A percentile compares a stretch with the other conserved stretches of the same genome.
phyloP scores from a whole-genome alignment of 2,329 filamentous ascomycete genomes.

The Colletotrichum sp. region DNA sequence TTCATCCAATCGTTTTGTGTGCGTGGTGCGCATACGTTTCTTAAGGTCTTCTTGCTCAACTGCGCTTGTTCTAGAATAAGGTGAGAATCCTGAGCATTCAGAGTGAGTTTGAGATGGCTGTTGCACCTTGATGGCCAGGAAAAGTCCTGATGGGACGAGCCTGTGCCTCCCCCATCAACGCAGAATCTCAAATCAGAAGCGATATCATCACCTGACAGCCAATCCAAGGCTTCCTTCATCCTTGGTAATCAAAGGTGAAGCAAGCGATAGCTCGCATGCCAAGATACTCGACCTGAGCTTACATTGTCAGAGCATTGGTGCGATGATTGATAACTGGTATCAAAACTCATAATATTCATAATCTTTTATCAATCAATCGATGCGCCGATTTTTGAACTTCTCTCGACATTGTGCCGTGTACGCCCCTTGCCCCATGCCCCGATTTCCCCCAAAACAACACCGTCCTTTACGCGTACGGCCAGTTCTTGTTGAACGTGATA shows the following conservation, averaged over 20 bases:
- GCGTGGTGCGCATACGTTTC: too few relatives aligned
- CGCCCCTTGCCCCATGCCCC: not conserved
- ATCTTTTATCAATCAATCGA: not conserved
- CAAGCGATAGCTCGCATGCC: not conserved
- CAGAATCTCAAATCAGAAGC: not conserved
- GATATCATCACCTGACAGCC: not conserved
- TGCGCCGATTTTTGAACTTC: not conserved
- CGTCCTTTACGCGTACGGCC: conserved; percentile 33
- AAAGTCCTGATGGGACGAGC: not conserved
- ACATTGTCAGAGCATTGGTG: not conserved
- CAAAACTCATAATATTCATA: not conserved
- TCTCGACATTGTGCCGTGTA: not conserved
- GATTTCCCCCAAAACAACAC: not conserved
- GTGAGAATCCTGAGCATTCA: not conserved
- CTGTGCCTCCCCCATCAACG: not conserved
- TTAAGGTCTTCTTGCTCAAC: not conserved
- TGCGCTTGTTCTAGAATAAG: not conserved
- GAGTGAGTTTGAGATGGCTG: not conserved
- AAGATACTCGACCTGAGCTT: not conserved
- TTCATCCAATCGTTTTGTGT: not conserved
- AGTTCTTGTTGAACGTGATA: conserved; percentile 39
- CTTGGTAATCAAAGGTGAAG: too few relatives aligned
- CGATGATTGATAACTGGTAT: not conserved
- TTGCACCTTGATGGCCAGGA: not conserved
- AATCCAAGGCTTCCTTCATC: not conserved